Conservation (phyloP, 2,329 filamentous ascomycete genomes). For the Tolypocladium album region DNA sequence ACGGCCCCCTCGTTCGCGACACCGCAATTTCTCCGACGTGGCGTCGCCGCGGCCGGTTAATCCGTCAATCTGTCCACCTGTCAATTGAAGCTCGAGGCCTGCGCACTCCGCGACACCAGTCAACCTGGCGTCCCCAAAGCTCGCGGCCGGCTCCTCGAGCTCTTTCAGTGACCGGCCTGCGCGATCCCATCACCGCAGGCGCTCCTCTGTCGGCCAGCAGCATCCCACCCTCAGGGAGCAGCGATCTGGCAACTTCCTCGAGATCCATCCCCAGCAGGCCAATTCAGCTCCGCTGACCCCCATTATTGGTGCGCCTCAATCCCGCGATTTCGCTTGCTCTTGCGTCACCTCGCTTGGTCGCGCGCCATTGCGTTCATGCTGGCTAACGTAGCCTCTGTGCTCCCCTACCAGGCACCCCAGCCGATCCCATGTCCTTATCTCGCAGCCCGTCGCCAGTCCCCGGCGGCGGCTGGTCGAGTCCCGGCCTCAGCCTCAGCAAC, state of each 20-base stretch:
- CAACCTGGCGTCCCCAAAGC: conserved; percentile 41
- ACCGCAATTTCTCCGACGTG: not conserved
- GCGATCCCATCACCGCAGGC: conserved; percentile 37
- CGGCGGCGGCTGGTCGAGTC: conserved; percentile 82
- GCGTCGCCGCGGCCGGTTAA: not conserved
- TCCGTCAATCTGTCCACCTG: not conserved
- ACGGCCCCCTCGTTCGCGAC: not conserved
- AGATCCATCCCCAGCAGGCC: conserved; percentile 17
- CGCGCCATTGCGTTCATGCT: conserved; percentile 1
- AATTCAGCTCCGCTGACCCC: conserved; percentile 33
- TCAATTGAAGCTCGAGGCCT: not conserved
- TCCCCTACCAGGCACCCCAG: conserved; percentile 37
- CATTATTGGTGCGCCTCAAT: conserved; percentile 40
- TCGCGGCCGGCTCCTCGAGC: conserved; percentile 41
- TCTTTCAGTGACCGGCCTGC: conserved; percentile 39
- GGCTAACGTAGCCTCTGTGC: conserved; percentile 2
- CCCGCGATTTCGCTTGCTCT: not conserved
- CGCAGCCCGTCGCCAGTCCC: conserved; percentile 78
- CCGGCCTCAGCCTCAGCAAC: conserved; percentile 62
- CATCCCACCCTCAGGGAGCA: conserved; percentile 17
- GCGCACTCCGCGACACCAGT: conserved; percentile 6
- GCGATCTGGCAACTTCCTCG: conserved; percentile 18
- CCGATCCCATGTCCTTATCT: conserved; percentile 65
- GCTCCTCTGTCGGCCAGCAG: conserved; percentile 30
- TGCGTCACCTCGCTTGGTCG: not conserved